phyloP scores from a whole-genome alignment of 2,329 filamentous ascomycete genomes.

The Xylaria sp. region DNA sequence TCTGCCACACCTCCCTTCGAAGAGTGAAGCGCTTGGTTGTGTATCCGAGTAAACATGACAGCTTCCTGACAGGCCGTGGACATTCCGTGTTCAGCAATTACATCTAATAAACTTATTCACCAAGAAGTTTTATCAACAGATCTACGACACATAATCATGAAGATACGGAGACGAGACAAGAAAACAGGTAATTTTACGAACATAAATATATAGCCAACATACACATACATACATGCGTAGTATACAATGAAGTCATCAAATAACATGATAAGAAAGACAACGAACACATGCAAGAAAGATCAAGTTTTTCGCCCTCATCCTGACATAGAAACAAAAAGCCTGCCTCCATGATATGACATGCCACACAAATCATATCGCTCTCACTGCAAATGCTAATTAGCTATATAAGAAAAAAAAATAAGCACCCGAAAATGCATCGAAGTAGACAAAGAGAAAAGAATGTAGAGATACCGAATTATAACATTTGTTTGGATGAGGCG shows the following conservation, averaged over 20 bases:
- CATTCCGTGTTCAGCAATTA: neutral
- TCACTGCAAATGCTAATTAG: neutral
- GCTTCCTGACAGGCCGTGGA: no score
- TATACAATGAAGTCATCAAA: neutral
- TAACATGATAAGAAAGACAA: neutral
- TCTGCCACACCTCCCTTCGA: neutral
- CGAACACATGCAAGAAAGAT: neutral
- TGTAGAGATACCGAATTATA: conserved; percentile 3
- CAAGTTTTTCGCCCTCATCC: neutral
- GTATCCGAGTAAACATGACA: no score
- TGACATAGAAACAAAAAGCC: neutral
- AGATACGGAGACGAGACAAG: neutral
- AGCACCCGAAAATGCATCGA: conserved; percentile 25
- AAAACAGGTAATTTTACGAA: neutral
- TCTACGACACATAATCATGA: neutral
- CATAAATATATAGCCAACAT: neutral
- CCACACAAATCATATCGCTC: neutral
- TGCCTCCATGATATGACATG: conserved; percentile 1
- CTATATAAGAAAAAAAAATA: neutral
- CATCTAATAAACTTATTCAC: neutral
- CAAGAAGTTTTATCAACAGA: neutral
- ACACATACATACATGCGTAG: conserved; percentile 7
- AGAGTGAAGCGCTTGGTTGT: neutral
- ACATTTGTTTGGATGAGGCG: neutral
- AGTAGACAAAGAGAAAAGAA: neutral